A percentile compares a stretch with the other conserved stretches of the same genome.
Conservation (phyloP, 805 yeast species). For the Candida golubevii region DNA sequence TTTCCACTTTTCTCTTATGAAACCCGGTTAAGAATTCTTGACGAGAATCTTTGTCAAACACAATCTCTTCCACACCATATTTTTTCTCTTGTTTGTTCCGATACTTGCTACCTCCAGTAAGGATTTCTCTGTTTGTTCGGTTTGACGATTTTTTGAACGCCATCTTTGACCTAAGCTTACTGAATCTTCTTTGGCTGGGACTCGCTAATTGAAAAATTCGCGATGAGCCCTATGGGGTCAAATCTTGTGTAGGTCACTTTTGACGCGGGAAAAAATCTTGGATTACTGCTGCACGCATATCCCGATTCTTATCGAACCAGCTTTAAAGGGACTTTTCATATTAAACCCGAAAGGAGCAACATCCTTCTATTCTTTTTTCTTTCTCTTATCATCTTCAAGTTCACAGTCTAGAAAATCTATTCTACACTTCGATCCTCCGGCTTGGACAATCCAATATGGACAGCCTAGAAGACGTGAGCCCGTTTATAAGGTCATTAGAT, state of each 20-base stretch:
- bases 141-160: slow-evolving; percentile 15
- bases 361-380: no score
- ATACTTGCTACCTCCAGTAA: slow-evolving; percentile 83
- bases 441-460: slow-evolving; percentile 35
- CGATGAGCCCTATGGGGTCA: slow-evolving; percentile 15
- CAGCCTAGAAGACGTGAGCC: slow-evolving; percentile 37
- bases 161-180: background rate
- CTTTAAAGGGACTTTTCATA: background rate
- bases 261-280: slow-evolving; percentile 4
- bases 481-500: slow-evolving; percentile 36
- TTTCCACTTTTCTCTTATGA: slow-evolving; percentile 85
- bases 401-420: no score
- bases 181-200: background rate
- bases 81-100: slow-evolving; percentile 50
- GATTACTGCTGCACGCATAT: no score
- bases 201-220: slow-evolving; percentile 6
- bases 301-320: no score
- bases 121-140: slow-evolving; percentile 70
- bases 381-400: no score
- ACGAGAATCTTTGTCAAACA: slow-evolving; percentile 76
- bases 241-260: background rate
- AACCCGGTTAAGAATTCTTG: slow-evolving; percentile 88
- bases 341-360: background rate
- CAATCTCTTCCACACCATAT: slow-evolving; percentile 70
- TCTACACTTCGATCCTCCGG: background rate